Evolutionary conservation across 371 early-diverging fungal species (phyloP).

Genomic region (Dipsacomyces acuminosporus): DNA sequence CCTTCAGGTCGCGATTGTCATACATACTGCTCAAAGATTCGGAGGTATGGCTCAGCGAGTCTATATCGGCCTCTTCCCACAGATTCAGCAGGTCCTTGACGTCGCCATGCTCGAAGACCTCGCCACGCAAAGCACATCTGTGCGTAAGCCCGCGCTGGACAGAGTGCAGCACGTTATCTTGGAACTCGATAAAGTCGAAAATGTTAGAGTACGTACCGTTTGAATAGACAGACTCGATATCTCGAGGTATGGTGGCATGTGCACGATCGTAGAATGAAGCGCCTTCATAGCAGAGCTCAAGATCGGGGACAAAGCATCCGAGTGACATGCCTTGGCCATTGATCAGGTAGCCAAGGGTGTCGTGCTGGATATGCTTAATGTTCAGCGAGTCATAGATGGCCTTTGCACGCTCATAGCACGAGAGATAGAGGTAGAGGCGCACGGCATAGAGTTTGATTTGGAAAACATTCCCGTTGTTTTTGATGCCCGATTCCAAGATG

Average conservation of each 20-base stretch:
- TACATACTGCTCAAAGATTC: constrained; percentile 16
- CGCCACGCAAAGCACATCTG: constrained; percentile 56
- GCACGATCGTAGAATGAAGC: constrained; percentile 73
- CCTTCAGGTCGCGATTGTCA: constrained; percentile 40
- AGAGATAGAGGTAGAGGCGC: constrained; percentile 65
- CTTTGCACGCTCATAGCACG: constrained; percentile 60
- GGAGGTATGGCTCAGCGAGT: constrained; percentile 52
- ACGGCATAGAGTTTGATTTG: constrained; percentile 78
- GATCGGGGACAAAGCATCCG: constrained; percentile 54
- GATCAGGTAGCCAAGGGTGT: constrained; percentile 72
- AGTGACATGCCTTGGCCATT: constrained; percentile 60
- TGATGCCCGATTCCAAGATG: constrained; percentile 71
- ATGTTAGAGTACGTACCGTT: constrained; percentile 85
- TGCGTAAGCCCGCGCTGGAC: constrained; percentile 62
- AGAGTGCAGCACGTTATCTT: constrained; percentile 63
- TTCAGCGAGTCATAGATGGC: constrained; percentile 69
- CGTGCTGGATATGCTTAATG: constrained; percentile 84
- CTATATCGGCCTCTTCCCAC: constrained; percentile 57
- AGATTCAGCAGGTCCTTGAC: constrained; percentile 53
- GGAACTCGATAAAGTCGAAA: constrained; percentile 81
- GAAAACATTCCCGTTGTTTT: constrained; percentile 70
- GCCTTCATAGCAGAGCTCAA: constrained; percentile 52
- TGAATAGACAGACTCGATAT: constrained; percentile 79
- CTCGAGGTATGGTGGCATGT: constrained; percentile 76
- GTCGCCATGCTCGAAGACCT: constrained; percentile 53